Base-by-base conservation (phyloP, 352 stramenopile species). In the Pythium chondricola region DNA sequence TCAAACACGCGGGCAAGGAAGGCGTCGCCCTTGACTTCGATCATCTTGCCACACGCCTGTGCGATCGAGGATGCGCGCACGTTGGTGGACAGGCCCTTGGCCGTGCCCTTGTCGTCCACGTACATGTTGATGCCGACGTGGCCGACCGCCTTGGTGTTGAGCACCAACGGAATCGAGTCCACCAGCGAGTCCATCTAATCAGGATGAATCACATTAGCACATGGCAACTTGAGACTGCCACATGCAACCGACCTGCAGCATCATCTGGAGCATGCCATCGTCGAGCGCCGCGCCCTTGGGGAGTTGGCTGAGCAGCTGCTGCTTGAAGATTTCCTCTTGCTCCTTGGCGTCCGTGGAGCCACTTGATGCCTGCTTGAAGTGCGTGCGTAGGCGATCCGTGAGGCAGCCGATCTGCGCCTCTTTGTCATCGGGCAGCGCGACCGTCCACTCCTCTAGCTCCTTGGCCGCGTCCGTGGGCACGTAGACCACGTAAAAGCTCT, bases 71-170 rank as follows among this genome's bases (percentile, higher is more conserved):
- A 90, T 7, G 84, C 84, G 36, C 84, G 83, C 27, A 74, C 51
- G 33, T 95, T 95, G 26, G 74, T 78, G 9, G 81, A 62, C 16
- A 94, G 55, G 1, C 74, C 75, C 62, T 95, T 95, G 40, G 84
- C 80, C 11, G 83, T 92, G 45, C 84, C 84, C 54, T 92, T 95
- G 63, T 95, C 84, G 56, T 95, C 84, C 40, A 95, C 84, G 55
- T 95, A 95, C 74, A 95, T 83, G 60, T 93, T 95, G 37, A 95
- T 48, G 16, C 81, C 82, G 13, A 95, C 59, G 60, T 92, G 74
- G 37, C 67, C 55, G 25, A 79, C 73, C 3, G 74, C 76, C 26
- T 64, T 63, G 41, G 74, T 82, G 68, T 95, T 95, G 46, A 88
- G 65, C 51, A 93, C 71, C 20, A 95, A 69, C n/a, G 83, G 79